These are phyloP conservation scores for Lachnellula willkommii DNA, from an alignment of 2,329 filamentous ascomycete genomes.

Conservation along the genomic window DNA sequence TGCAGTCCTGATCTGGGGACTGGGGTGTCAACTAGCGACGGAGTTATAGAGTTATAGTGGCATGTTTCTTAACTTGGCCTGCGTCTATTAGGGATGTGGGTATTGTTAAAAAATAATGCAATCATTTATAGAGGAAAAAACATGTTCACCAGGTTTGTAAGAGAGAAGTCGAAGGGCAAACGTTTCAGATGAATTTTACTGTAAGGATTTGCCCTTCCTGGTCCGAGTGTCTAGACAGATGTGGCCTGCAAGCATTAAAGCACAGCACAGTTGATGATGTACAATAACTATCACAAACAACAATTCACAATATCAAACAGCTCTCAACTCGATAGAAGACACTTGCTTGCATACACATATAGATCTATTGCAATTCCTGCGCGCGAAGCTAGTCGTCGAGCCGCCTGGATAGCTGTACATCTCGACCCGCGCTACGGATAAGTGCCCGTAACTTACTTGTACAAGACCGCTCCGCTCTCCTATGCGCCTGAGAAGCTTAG, in stretches of 20 bases:
- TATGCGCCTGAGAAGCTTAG: slow-evolving; percentile 3
- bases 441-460: neutral
- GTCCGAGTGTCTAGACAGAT: neutral
- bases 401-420: neutral
- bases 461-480: neutral
- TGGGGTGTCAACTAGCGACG: too few species aligned
- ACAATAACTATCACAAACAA: neutral
- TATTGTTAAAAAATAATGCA: too few species aligned
- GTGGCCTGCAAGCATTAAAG: neutral
- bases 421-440: neutral
- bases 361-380: neutral
- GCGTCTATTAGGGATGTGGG: too few species aligned
- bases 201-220: neutral
- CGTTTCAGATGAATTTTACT: too few species aligned
- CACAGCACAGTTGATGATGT: neutral
- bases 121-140: too few species aligned
- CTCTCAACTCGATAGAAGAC: neutral
- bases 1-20: too few species aligned
- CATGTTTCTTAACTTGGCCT: too few species aligned
- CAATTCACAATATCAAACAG: neutral
- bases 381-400: neutral
- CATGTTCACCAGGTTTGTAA: too few species aligned
- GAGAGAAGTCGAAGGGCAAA: too few species aligned
- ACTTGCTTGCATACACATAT: neutral
- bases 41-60: too few species aligned